Evolutionary conservation across 495 filamentous ascomycete genomes (phyloP), one percentile per base, ranked within the genome.

Genomic region (Lepidopterella palustris): DNA sequence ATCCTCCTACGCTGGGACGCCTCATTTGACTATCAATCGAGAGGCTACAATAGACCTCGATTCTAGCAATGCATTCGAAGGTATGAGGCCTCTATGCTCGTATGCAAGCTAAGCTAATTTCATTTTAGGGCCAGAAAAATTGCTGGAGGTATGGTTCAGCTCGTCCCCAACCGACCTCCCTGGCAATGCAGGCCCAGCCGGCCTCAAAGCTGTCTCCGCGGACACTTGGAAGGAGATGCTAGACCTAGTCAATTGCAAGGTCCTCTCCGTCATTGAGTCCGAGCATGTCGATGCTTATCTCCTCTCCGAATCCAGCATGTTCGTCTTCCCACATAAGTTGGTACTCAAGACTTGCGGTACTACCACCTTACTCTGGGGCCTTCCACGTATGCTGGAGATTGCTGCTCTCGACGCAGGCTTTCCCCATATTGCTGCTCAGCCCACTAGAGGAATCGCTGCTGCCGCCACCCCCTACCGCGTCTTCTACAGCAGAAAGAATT

Each of bases 401-500:
- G 95, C 95, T 29, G 85, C 90, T 27, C 76, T 86, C 45, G 82
- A 90, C 67, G 95, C 88, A 49, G 91, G 92, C 9, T 97, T 97
- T 69, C 87, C 91, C 13, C 77, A 82, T 60, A 74, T 74, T n/a
- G 73, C 77, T 29, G 79, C 81, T 5, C 67, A 78, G 58, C 76
- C 49, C 68, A 72, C 61, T 53, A 60, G 79, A 5, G 85, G 87
- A 23, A 81, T 85, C 27, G 74, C 80, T 10, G 84, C 83, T 52
- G 86, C 86, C 9, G 92, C 92, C 45, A 87, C 86, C 40, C 93
- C 95, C 2, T 93, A 96, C 70, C 86, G 95, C 24, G 90, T 99
- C 48, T 99, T 99, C 77, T 99, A 99, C 74, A 97, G 92, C 68
- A 85, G 95, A 58, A 97, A 97, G 84, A 97, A 96, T 74, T 99